These are phyloP conservation scores for Brachypodium distachyon DNA, from an alignment of 202 grass and related monocot species.

Conservation along the genomic window DNA sequence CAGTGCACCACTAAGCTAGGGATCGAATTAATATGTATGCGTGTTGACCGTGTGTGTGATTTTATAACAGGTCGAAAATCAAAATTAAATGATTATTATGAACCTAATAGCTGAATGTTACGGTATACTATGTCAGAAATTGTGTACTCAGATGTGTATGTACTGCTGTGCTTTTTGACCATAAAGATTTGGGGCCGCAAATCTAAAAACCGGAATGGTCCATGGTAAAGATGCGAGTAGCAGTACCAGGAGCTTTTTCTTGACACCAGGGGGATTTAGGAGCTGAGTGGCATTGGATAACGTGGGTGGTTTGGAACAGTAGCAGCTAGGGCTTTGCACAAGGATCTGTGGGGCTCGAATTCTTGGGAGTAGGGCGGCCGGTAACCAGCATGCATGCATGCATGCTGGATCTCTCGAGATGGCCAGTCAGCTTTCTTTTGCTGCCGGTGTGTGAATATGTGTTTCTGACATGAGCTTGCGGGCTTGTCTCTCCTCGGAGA, in stretches of 20 bases:
- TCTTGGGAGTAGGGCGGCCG: constrained; percentile 25
- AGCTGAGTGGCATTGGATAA: constrained; percentile 24
- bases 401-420: constrained; percentile 60
- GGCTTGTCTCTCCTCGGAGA: constrained; percentile 73
- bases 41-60: not conserved
- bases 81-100: too few relatives aligned
- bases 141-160: too few relatives aligned
- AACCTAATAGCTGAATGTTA: too few relatives aligned
- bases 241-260: not conserved
- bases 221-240: not conserved
- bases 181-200: not conserved
- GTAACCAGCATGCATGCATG: constrained; percentile 28
- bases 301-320: not conserved
- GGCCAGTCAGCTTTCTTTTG: constrained; percentile 19
- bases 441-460: constrained; percentile 26
- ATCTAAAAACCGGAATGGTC: not conserved
- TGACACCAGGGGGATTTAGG: constrained; percentile 2
- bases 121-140: too few relatives aligned
- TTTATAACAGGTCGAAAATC: too few relatives aligned
- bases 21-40: not conserved
- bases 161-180: not conserved
- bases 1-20: not conserved
- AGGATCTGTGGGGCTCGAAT: not conserved
- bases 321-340: not conserved
- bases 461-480: constrained; percentile 51